Evolutionary conservation across 768 basidiomycete species (phyloP).

Genomic region (Trametopsis cervina): DNA sequence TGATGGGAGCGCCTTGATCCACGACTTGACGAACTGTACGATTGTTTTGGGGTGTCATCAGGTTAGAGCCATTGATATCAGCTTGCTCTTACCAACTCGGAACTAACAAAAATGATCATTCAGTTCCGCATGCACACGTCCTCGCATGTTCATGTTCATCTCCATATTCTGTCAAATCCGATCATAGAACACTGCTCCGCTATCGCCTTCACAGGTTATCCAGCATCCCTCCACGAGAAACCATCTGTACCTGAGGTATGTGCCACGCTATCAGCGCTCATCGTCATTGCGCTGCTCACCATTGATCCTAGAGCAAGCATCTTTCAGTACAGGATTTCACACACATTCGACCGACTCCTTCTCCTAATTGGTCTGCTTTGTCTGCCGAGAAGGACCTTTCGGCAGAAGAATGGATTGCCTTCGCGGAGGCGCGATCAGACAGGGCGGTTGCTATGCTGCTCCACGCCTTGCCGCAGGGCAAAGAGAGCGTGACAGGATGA

Average conservation of each 20-base stretch:
- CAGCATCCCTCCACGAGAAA: conserved; percentile 19
- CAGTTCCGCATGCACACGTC: conserved; percentile 91
- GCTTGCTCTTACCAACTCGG: not conserved
- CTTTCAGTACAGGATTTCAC: conserved; percentile 77
- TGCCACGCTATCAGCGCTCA: not conserved
- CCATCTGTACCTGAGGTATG: not conserved
- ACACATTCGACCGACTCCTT: conserved; percentile 67
- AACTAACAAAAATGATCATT: not conserved
- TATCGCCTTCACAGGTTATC: conserved; percentile 64
- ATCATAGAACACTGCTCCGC: conserved; percentile 69
- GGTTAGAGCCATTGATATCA: conserved; percentile 34
- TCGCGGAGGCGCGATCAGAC: not conserved
- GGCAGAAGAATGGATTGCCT: conserved; percentile 1
- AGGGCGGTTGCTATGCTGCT: not conserved
- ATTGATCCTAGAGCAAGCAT: conserved; percentile 28
- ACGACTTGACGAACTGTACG: conserved; percentile 53
- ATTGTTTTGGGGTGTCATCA: conserved; percentile 78
- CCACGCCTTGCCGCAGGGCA: not conserved
- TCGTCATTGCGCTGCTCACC: not conserved
- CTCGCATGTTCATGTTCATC: conserved; percentile 51
- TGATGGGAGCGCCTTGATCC: conserved; percentile 66
- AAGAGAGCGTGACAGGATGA: not conserved
- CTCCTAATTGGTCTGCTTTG: conserved; percentile 62
- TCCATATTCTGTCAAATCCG: conserved; percentile 63
- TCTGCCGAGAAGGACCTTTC: conserved; percentile 2